Conservation (phyloP, 192 early-diverging fungal species). For the Coemansia sp. region DNA sequence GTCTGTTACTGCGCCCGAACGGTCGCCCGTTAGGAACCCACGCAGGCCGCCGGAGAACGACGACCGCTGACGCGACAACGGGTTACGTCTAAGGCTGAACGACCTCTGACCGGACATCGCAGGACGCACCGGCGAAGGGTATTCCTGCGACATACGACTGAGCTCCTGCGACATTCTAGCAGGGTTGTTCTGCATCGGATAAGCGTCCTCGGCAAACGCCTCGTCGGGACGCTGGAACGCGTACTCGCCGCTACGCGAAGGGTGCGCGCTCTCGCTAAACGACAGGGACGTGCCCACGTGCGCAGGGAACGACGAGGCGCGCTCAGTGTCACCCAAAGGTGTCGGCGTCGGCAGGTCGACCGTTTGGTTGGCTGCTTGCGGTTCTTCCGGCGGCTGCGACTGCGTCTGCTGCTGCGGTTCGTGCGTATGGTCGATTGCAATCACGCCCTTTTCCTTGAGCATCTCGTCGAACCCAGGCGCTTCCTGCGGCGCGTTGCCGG, state of each 20-base stretch:
- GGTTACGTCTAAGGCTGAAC: slow-evolving; percentile 22
- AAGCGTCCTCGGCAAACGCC: slow-evolving; percentile 35
- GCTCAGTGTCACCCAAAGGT: not conserved
- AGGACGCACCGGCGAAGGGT: slow-evolving; percentile 4
- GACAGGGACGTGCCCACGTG: slow-evolving; percentile 18
- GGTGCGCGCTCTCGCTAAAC: slow-evolving; percentile 7
- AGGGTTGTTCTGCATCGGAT: slow-evolving; percentile 48
- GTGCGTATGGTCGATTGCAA: slow-evolving; percentile 21
- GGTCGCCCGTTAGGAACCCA: slow-evolving; percentile 18
- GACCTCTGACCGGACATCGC: slow-evolving; percentile 21
- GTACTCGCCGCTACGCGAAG: slow-evolving; percentile 19
- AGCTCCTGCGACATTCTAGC: slow-evolving; percentile 19
- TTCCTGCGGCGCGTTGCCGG: slow-evolving; percentile 40
- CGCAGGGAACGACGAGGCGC: not conserved
- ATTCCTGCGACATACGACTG: slow-evolving; percentile 34
- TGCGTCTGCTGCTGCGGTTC: not conserved
- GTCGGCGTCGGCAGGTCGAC: slow-evolving; percentile 5
- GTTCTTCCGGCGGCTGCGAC: slow-evolving; percentile 1
- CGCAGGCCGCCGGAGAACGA: slow-evolving; percentile 37
- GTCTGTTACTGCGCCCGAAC: not conserved
- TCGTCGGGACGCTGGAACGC: slow-evolving; percentile 45
- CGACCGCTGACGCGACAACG: slow-evolving; percentile 18
- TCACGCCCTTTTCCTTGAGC: slow-evolving; percentile 27
- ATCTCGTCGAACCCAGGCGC: slow-evolving; percentile 25
- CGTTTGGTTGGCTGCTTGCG: not conserved